phyloP scores from a whole-genome alignment of 352 stramenopile genomes.

The Phytophthora citricola region DNA sequence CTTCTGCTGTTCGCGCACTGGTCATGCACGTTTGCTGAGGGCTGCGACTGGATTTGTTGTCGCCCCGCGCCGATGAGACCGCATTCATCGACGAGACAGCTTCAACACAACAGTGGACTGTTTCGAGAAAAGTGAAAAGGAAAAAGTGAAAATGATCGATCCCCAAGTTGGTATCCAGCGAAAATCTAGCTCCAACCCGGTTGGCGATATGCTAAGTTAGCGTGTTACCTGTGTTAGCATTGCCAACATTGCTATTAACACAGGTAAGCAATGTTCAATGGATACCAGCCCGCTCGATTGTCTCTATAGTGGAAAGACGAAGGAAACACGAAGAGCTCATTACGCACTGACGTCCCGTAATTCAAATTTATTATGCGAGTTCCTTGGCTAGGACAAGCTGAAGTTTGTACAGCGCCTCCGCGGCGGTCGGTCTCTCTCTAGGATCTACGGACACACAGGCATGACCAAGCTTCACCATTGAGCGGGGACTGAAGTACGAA shows the following conservation, averaged over 20 bases:
- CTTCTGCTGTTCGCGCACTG: slow-evolving; percentile 16
- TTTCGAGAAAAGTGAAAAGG: neutral
- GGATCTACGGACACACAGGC: slow-evolving; percentile 17
- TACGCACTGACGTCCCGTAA: too few relatives aligned
- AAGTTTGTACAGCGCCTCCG: slow-evolving; percentile 21
- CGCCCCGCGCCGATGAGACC: neutral
- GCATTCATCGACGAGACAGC: slow-evolving; percentile 11
- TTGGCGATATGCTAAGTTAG: too few relatives aligned
- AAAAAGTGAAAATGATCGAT: too few relatives aligned
- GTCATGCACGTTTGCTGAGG: slow-evolving; percentile 17
- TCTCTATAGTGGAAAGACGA: too few relatives aligned
- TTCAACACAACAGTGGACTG: neutral
- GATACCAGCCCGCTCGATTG: too few relatives aligned
- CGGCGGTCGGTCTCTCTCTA: slow-evolving; percentile 2
- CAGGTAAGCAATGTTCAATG: too few relatives aligned
- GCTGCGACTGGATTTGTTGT: slow-evolving; percentile 18
- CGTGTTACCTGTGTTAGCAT: too few relatives aligned
- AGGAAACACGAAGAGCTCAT: too few relatives aligned
- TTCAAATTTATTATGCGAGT: neutral
- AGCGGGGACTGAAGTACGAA: slow-evolving; percentile 1
- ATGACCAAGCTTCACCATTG: slow-evolving; percentile 5
- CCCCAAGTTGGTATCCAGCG: too few relatives aligned
- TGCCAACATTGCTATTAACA: too few relatives aligned
- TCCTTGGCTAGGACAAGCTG: slow-evolving; percentile 13
- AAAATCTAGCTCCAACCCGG: too few relatives aligned